Conservation (phyloP, 352 stramenopile species). For the Phytophthora multivora region DNA sequence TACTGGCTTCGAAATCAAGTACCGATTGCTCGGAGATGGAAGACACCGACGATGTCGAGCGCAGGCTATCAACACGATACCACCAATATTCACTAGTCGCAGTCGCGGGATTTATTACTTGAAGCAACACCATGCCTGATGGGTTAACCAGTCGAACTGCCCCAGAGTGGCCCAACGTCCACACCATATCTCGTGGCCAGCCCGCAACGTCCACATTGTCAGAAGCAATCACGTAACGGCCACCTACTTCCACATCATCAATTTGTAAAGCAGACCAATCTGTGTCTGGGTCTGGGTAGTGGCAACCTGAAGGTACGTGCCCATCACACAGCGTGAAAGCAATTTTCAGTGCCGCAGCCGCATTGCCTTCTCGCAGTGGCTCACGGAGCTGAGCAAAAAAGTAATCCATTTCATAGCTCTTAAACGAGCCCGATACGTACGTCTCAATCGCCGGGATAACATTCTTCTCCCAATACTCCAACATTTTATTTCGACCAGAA, state of each 20-base stretch:
- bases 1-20: constrained; percentile 45
- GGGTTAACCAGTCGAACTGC: constrained; percentile 55
- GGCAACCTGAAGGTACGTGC: constrained; percentile 75
- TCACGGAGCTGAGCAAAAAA: constrained; percentile 85
- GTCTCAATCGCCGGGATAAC: constrained; percentile 85
- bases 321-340: constrained; percentile 81
- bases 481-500: constrained; percentile 76
- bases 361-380: constrained; percentile 75
- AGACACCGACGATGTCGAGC: constrained; percentile 13
- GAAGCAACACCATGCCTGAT: constrained; percentile 63
- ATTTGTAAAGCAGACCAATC: constrained; percentile 80
- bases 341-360: constrained; percentile 77
- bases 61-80: constrained; percentile 67
- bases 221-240: constrained; percentile 52
- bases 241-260: constrained; percentile 75
- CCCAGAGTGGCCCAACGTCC: constrained; percentile 67
- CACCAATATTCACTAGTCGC: constrained; percentile 68
- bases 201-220: constrained; percentile 38
- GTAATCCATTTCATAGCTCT: constrained; percentile 89
- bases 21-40: constrained; percentile 47
- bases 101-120: constrained; percentile 58
- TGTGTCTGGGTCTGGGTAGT: constrained; percentile 79
- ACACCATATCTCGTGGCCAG: constrained; percentile 63
- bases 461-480: constrained; percentile 88
- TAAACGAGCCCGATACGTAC: constrained; percentile 83